phyloP scores from a whole-genome alignment of 108 stramenopile species.

The Nitzschia sp. region DNA sequence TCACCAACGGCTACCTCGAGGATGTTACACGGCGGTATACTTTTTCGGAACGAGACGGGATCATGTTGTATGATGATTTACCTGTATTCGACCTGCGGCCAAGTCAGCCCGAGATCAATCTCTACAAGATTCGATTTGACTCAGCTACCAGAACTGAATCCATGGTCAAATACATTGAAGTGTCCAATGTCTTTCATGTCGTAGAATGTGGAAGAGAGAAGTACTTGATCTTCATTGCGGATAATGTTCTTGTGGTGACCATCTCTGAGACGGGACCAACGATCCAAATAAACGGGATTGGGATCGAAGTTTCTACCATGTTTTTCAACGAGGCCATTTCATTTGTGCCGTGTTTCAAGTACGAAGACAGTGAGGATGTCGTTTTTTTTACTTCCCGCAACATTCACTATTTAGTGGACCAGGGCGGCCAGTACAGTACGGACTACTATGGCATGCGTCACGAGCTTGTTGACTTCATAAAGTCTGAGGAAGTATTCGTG shows the following conservation, averaged over 20 bases:
- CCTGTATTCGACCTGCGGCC: slow-evolving; percentile 38
- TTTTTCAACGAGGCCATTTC: slow-evolving; percentile 43
- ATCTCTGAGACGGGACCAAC: slow-evolving; percentile 22
- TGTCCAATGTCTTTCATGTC: slow-evolving; percentile 31
- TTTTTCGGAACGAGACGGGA: slow-evolving; percentile 31
- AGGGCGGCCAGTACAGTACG: slow-evolving; percentile 30
- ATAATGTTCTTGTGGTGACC: slow-evolving; percentile 28
- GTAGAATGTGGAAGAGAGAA: slow-evolving; percentile 13
- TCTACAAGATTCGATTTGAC: slow-evolving; percentile 32
- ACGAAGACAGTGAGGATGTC: slow-evolving; percentile 38
- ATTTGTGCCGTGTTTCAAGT: slow-evolving; percentile 40
- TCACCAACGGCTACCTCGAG: slow-evolving; percentile 28
- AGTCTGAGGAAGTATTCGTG: slow-evolving; percentile 26
- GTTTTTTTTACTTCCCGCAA: slow-evolving; percentile 31
- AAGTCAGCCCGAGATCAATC: slow-evolving; percentile 37
- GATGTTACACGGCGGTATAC: slow-evolving; percentile 33
- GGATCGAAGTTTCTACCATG: slow-evolving; percentile 32
- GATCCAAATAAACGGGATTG: slow-evolving; percentile 33
- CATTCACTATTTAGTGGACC: slow-evolving; percentile 28
- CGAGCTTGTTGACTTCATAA: slow-evolving; percentile 32
- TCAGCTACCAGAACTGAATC: slow-evolving; percentile 19
- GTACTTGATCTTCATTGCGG: slow-evolving; percentile 39
- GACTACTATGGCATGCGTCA: slow-evolving; percentile 41
- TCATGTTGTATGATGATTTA: slow-evolving; percentile 33
- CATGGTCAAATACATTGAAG: slow-evolving; percentile 37